phyloP scores from a whole-genome alignment of 352 stramenopile genomes.

The Pythium volutum region DNA sequence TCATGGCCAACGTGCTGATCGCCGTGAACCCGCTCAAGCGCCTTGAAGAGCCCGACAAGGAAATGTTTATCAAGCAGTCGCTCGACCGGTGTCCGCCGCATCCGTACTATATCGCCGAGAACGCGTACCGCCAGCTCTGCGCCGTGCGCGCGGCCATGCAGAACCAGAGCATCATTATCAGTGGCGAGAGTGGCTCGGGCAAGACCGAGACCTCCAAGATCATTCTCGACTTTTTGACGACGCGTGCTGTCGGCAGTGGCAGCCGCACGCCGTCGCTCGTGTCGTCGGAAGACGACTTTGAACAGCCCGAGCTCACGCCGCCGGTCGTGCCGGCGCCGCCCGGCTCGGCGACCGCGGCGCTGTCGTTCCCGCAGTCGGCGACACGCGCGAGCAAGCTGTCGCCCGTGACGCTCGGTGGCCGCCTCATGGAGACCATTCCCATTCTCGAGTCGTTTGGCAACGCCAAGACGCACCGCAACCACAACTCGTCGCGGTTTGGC shows the following conservation, averaged over 20 bases:
- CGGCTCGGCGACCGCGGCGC: constrained; percentile 43
- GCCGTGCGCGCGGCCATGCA: constrained; percentile 81
- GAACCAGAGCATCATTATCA: constrained; percentile 95
- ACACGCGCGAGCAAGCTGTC: constrained; percentile 55
- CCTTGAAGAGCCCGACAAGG: constrained; percentile 68
- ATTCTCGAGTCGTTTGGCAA: constrained; percentile 91
- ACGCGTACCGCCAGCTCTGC: constrained; percentile 79
- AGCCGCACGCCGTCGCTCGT: constrained; percentile 40
- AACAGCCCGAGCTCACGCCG: constrained; percentile 67
- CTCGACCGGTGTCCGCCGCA: constrained; percentile 72
- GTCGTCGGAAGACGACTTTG: constrained; percentile 50
- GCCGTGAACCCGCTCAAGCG: constrained; percentile 79
- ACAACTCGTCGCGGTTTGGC: constrained; percentile 91
- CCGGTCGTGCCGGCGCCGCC: constrained; percentile 28
- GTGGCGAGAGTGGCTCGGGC: constrained; percentile 90
- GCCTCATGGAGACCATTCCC: constrained; percentile 88
- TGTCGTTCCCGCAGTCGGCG: constrained; percentile 68
- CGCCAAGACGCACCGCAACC: constrained; percentile 86
- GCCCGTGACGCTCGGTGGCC: constrained; percentile 62
- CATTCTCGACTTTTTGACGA: constrained; percentile 84
- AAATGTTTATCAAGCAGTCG: constrained; percentile 63
- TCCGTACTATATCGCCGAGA: constrained; percentile 82
- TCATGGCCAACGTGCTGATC: constrained; percentile 87
- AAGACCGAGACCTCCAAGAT: constrained; percentile 97
- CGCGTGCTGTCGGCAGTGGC: constrained; percentile 45